Conservation (phyloP, 2,329 filamentous ascomycete species). For the Cladophialophora psammophila region DNA sequence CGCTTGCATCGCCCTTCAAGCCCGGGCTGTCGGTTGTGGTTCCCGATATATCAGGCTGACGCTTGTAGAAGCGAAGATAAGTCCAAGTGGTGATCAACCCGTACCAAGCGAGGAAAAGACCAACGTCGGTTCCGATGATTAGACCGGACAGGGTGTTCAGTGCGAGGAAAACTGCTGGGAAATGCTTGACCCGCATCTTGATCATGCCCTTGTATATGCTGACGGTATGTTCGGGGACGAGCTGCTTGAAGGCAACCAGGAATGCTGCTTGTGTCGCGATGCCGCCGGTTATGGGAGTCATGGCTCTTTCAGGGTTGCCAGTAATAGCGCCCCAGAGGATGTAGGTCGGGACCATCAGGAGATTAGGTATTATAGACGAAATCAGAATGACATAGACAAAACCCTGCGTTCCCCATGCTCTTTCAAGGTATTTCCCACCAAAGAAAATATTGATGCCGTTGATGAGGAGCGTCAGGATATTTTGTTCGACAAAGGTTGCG, state of each 20-base stretch:
- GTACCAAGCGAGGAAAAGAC: conserved; percentile 78
- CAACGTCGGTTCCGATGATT: conserved; percentile 73
- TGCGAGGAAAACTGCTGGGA: conserved; percentile 76
- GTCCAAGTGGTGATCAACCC: conserved; percentile 91
- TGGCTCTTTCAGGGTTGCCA: conserved; percentile 49
- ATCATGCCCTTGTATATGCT: conserved; percentile 88
- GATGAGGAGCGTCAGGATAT: conserved; percentile 83
- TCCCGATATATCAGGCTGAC: conserved; percentile 61
- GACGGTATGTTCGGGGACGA: conserved; percentile 95
- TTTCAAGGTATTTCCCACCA: conserved; percentile 91
- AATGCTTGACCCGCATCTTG: conserved; percentile 85
- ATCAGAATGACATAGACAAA: conserved; percentile 89
- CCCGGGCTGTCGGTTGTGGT: conserved; percentile 60
- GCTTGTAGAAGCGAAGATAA: conserved; percentile 94
- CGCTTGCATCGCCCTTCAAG: conserved; percentile 88
- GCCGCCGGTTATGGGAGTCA: conserved; percentile 85
- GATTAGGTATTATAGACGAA: conserved; percentile 79
- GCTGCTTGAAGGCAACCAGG: conserved; percentile 95
- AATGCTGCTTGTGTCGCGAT: conserved; percentile 91
- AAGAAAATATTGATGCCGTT: conserved; percentile 83
- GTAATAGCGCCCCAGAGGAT: conserved; percentile 74
- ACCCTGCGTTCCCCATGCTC: conserved; percentile 91
- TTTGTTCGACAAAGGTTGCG: conserved; percentile 88
- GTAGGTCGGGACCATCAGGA: conserved; percentile 75
- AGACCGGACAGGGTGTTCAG: conserved; percentile 73